Evolutionary conservation across 345 rosid species (phyloP).

Genomic region (Clausena lansium): DNA sequence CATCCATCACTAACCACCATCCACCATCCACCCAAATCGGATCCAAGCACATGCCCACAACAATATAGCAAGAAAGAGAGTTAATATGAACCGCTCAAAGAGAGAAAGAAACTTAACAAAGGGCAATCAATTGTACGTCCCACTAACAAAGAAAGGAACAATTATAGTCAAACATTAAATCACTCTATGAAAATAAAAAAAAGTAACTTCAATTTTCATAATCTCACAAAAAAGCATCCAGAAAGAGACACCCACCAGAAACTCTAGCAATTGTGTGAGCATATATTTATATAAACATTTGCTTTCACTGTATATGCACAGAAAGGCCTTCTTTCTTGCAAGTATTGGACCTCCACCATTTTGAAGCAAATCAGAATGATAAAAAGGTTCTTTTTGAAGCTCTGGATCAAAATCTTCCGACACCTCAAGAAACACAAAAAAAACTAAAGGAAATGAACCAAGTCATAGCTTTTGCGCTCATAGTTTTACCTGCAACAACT

Average conservation of each 20-base stretch:
- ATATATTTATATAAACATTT: slow-evolving; percentile 4
- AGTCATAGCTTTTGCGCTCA: background rate
- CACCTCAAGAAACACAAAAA: slow-evolving; percentile 5
- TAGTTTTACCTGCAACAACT: slow-evolving; percentile 84
- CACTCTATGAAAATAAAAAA: slow-evolving; percentile 10
- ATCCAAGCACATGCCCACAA: slow-evolving; percentile 33
- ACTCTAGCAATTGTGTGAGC: slow-evolving; percentile 24
- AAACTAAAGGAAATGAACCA: background rate
- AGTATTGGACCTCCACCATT: slow-evolving; percentile 31
- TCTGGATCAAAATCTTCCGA: slow-evolving; percentile 14
- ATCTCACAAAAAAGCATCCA: slow-evolving; percentile 24
- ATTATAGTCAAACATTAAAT: slow-evolving; percentile 48
- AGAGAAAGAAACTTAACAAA: slow-evolving; percentile 14
- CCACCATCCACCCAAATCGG: slow-evolving; percentile 36
- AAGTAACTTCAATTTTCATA: slow-evolving; percentile 33
- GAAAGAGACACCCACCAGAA: slow-evolving; percentile 33
- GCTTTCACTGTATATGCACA: slow-evolving; percentile 4
- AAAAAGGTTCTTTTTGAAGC: slow-evolving; percentile 19
- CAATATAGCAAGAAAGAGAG: slow-evolving; percentile 21
- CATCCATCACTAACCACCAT: slow-evolving; percentile 40
- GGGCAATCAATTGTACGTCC: slow-evolving; percentile 50
- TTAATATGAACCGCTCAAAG: slow-evolving; percentile 25
- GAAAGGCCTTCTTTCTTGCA: slow-evolving; percentile 25
- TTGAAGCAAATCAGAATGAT: slow-evolving; percentile 28
- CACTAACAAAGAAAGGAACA: slow-evolving; percentile 34